Evolutionary conservation across 495 filamentous ascomycete species (phyloP).

Genomic region (Chaetomidium leptoderma): DNA sequence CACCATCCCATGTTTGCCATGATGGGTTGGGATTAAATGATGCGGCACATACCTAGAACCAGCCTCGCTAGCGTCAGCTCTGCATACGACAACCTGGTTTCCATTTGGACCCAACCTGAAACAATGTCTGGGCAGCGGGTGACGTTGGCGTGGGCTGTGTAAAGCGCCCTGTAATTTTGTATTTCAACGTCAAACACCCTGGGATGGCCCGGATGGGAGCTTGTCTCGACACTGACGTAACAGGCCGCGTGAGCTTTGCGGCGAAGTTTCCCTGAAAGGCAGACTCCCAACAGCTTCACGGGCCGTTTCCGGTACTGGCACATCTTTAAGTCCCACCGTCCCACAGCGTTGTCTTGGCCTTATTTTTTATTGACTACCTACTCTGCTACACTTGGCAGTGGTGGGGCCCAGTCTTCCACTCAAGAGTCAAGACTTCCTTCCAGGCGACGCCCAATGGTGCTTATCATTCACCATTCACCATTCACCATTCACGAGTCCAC

Average conservation of each 20-base stretch:
- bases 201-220: neutral
- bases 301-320: neutral
- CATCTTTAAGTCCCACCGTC: no score
- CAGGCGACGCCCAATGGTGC: no score
- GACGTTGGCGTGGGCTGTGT: neutral
- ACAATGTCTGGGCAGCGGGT: neutral
- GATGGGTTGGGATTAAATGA: no score
- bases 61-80: neutral
- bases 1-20: no score
- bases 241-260: constrained; percentile 27
- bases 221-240: constrained; percentile 26
- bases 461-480: no score
- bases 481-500: no score
- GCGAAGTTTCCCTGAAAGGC: constrained; percentile 20
- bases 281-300: neutral
- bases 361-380: no score
- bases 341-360: no score
- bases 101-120: neutral
- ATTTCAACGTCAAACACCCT: neutral
- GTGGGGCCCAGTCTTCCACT: no score
- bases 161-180: neutral
- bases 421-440: no score
- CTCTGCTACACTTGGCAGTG: no score
- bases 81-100: neutral
- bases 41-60: no score